Evolutionary conservation across 192 early-diverging fungal genomes (phyloP).

Genomic region (Coemansia brasiliensis): DNA sequence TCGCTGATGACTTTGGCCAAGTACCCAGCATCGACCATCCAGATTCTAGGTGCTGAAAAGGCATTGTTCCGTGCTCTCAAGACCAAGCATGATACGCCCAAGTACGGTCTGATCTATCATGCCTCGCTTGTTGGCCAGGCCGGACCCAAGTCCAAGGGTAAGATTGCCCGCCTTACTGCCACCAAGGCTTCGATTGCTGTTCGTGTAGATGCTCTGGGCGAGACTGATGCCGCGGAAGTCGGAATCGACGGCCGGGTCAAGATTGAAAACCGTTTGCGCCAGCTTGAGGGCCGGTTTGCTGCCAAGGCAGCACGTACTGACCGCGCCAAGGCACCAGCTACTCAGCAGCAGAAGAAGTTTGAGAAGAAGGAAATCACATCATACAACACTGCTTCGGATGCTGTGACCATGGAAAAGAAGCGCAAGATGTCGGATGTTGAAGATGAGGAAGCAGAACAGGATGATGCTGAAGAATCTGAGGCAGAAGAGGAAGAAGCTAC

Average conservation of each 20-base stretch:
- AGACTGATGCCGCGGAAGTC: constrained; percentile 73
- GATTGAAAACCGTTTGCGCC: constrained; percentile 83
- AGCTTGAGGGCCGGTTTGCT: constrained; percentile 82
- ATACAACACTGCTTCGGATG: constrained; percentile 57
- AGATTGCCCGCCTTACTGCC: constrained; percentile 92
- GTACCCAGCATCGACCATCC: constrained; percentile 96
- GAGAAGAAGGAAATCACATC: constrained; percentile 52
- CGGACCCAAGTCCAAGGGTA: constrained; percentile 94
- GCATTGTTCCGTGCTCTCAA: constrained; percentile 99
- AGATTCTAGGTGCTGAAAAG: constrained; percentile 99
- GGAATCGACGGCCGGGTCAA: constrained; percentile 85
- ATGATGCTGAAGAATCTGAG: constrained; percentile 39
- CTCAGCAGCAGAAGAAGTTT: constrained; percentile 48
- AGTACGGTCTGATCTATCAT: constrained; percentile 99
- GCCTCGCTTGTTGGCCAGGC: constrained; percentile 96
- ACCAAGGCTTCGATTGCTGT: constrained; percentile 89
- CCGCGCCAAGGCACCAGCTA: constrained; percentile 53
- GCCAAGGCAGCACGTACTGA: constrained; percentile 70
- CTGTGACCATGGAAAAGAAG: constrained; percentile 50
- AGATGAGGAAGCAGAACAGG: constrained; percentile 39
- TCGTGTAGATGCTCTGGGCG: constrained; percentile 90
- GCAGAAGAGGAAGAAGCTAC: constrained; percentile 50
- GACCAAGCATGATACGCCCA: constrained; percentile 97
- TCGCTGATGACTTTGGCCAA: constrained; percentile 96
- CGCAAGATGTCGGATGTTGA: constrained; percentile 50